These are phyloP conservation scores for Albatrellus sp. DNA, from an alignment of 1,284 basidiomycete species.

Conservation along the genomic window DNA sequence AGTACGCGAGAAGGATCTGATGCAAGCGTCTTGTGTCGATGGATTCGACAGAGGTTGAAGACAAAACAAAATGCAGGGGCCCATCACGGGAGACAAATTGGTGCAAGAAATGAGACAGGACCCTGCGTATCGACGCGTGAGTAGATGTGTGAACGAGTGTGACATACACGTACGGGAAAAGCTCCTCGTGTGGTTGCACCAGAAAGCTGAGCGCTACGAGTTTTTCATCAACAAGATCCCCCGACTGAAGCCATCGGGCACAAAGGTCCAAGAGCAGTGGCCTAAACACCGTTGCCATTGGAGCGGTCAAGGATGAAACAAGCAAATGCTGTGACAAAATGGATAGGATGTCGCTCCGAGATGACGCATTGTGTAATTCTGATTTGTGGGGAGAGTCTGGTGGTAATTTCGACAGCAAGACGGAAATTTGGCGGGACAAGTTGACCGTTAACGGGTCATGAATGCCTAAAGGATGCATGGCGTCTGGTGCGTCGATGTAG, in stretches of 20 bases:
- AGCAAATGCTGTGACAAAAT: conserved; percentile 39
- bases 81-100: conserved; percentile 40
- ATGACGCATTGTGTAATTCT: conserved; percentile 23
- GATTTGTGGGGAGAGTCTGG: conserved; percentile 23
- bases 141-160: conserved; percentile 2
- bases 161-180: conserved; percentile 52
- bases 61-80: conserved; percentile 34
- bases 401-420: conserved; percentile 23
- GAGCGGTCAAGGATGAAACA: conserved; percentile 38
- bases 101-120: conserved; percentile 21
- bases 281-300: conserved; percentile 45
- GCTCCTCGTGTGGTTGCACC: conserved; percentile 58
- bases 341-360: conserved; percentile 25
- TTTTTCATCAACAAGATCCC: conserved; percentile 35
- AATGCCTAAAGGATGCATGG: background rate
- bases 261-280: conserved; percentile 63
- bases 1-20: conserved; percentile 63
- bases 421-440: conserved; percentile 4
- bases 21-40: conserved; percentile 42
- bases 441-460: conserved; percentile 4
- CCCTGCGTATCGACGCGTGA: conserved; percentile 5
- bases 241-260: conserved; percentile 51
- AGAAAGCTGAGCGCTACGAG: conserved; percentile 49
- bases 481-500: no score
- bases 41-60: conserved; percentile 16